Conservation (phyloP, 176 grass and related monocot genomes). For the Otatea glauca region DNA sequence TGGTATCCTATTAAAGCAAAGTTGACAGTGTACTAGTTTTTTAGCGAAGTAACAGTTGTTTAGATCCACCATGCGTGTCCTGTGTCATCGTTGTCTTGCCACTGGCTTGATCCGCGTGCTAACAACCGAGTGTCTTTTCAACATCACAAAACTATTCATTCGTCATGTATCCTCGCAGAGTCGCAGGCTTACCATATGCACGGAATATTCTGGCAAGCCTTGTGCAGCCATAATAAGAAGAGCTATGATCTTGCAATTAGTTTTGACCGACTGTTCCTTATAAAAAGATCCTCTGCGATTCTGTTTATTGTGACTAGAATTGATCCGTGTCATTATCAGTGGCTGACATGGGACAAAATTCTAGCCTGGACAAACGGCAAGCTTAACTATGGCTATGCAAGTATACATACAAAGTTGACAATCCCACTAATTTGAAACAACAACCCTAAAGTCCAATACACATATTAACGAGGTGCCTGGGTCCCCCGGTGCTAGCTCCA, state of each 20-base stretch:
- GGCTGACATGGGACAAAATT: too few relatives aligned
- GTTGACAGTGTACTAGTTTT: not conserved
- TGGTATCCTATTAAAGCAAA: not conserved
- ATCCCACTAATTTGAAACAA: too few relatives aligned
- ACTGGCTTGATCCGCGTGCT: not conserved
- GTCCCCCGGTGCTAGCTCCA: too few relatives aligned
- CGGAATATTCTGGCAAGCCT: not conserved
- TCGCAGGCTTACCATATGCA: not conserved
- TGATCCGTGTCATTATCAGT: not conserved
- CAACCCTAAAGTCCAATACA: too few relatives aligned
- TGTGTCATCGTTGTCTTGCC: not conserved
- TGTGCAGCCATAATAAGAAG: not conserved
- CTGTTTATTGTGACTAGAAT: slow-evolving; percentile 1
- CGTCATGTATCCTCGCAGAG: not conserved
- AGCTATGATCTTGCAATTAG: not conserved
- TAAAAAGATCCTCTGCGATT: not conserved
- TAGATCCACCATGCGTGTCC: not conserved
- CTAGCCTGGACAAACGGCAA: too few relatives aligned
- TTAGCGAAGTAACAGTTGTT: not conserved
- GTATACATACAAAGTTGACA: too few relatives aligned
- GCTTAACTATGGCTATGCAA: too few relatives aligned
- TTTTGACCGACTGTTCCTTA: not conserved
- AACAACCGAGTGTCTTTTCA: not conserved
- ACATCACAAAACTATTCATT: not conserved
- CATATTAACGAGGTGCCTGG: too few relatives aligned